These are phyloP conservation scores for Mycena venus DNA, from an alignment of 768 basidiomycete species.

Conservation along the genomic window DNA sequence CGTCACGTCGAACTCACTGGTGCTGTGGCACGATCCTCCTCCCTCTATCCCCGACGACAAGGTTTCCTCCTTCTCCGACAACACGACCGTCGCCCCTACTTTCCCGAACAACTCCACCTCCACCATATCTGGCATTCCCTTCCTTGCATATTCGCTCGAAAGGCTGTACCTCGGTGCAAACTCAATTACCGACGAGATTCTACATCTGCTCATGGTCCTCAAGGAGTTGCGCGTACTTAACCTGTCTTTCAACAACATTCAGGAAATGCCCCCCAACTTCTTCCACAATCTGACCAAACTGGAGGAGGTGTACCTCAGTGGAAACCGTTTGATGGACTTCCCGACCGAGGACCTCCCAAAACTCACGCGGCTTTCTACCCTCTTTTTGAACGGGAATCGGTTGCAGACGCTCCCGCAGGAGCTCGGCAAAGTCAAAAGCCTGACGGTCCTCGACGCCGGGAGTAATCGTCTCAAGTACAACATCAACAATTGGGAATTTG, in stretches of 20 bases:
- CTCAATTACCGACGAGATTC: constrained; percentile 81
- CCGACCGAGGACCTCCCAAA: constrained; percentile 90
- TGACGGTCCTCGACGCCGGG: constrained; percentile 91
- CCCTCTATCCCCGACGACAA: constrained; percentile 41
- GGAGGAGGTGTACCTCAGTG: constrained; percentile 92
- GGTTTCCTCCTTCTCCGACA: constrained; percentile 21
- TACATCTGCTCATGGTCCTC: constrained; percentile 83
- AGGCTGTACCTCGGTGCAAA: constrained; percentile 94
- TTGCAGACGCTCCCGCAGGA: constrained; percentile 94
- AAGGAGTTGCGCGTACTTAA: constrained; percentile 87
- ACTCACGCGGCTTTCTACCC: constrained; percentile 73
- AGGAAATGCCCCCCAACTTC: constrained; percentile 86
- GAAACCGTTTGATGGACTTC: constrained; percentile 91
- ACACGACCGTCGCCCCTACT: constrained; percentile 20
- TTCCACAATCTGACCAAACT: constrained; percentile 78
- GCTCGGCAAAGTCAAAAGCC: constrained; percentile 81
- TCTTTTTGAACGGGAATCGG: constrained; percentile 95
- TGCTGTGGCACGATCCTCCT: constrained; percentile 78
- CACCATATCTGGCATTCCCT: constrained; percentile 50
- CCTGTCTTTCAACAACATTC: constrained; percentile 94
- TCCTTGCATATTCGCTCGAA: constrained; percentile 79
- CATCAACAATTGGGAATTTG: constrained; percentile 98
- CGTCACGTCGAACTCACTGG: constrained; percentile 88
- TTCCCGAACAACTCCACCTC: constrained; percentile 43
- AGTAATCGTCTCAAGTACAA: constrained; percentile 97